These are phyloP conservation scores for Elsinoe perseae DNA, from an alignment of 2,329 filamentous ascomycete species.

Conservation along the genomic window DNA sequence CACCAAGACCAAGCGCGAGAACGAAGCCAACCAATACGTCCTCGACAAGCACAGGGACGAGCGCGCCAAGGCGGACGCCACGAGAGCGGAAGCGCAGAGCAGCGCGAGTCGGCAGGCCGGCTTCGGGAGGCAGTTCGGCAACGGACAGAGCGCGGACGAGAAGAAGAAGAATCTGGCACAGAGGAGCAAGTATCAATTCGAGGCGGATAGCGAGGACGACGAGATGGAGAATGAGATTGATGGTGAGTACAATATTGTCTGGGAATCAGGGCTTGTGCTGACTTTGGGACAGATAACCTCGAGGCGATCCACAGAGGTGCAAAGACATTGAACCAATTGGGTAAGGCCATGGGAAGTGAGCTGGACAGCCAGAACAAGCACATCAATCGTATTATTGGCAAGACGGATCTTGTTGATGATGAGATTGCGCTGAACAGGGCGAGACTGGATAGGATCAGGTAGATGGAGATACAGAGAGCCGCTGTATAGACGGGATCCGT, in stretches of 20 bases:
- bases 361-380: slow-evolving; percentile 69
- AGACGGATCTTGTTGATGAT: slow-evolving; percentile 75
- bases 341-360: slow-evolving; percentile 65
- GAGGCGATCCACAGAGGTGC: slow-evolving; percentile 55
- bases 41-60: slow-evolving; percentile 57
- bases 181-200: slow-evolving; percentile 67
- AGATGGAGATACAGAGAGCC: slow-evolving; percentile 18
- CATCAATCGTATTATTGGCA: slow-evolving; percentile 64
- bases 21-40: slow-evolving; percentile 58
- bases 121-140: slow-evolving; percentile 46
- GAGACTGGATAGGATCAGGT: slow-evolving; percentile 56
- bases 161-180: slow-evolving; percentile 50
- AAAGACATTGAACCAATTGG: slow-evolving; percentile 63
- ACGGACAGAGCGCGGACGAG: slow-evolving; percentile 44
- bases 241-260: slow-evolving; percentile 23
- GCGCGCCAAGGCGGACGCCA: slow-evolving; percentile 49
- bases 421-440: slow-evolving; percentile 71
- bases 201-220: slow-evolving; percentile 64
- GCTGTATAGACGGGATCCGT: background rate
- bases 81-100: slow-evolving; percentile 46
- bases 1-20: slow-evolving; percentile 55
- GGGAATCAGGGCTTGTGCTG: background rate
- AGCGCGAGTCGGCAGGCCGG: slow-evolving; percentile 56
- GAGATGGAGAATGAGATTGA: slow-evolving; percentile 48
- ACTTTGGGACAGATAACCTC: slow-evolving; percentile 43